Base-by-base conservation (phyloP, 2,329 filamentous ascomycete genomes). In the Colletotrichum lini region DNA sequence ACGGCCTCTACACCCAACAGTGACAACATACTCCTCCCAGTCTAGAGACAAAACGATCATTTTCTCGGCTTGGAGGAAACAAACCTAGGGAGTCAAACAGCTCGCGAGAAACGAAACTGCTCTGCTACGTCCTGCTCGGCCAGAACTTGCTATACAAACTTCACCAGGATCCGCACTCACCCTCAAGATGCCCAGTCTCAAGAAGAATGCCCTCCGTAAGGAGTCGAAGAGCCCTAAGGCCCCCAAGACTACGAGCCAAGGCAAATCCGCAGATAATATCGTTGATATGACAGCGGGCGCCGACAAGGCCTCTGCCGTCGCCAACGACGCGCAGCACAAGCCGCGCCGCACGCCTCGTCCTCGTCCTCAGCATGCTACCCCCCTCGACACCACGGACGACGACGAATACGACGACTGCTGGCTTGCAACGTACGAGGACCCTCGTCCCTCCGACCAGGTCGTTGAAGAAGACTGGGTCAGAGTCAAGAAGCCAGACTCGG, bases 391-490 rank as follows among this genome's bases (percentile, higher is more conserved):
- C 7, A 53, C 53, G 13, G 65, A 72, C 47, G 69, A 72, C 42
- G 69, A 72, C 30, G 45, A 72, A 18, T 72, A 72, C 42, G 69
- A 69, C 18, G 69, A 72, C 13, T 66, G 57, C 23, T 72, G 69
- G 69, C 58, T 68, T 3, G 58, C 69, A 2, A 23, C 42, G 42
- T 72, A 72, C 47, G 65, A 59, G 9, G 65, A 72, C 2, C 57
- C 45, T 7, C 52, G 21, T 21, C 16, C 52, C 45, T 26, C 21
- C 2, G 69, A 69, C n/a, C 59, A 59, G n/a, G 30, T 68, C 21
- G 26, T 59, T 15, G 69, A 64, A 3, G 47, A 42, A 16, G 65
- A 44, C 16, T 72, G 65, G 58, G 47, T 69, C n/a, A 47, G 44
- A 18, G 42, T 72, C 7, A 64, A 59, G 65, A 72, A 72, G 40